These are phyloP conservation scores for Noccaea caerulescens DNA, from an alignment of 345 rosid genomes.

Conservation along the genomic window DNA sequence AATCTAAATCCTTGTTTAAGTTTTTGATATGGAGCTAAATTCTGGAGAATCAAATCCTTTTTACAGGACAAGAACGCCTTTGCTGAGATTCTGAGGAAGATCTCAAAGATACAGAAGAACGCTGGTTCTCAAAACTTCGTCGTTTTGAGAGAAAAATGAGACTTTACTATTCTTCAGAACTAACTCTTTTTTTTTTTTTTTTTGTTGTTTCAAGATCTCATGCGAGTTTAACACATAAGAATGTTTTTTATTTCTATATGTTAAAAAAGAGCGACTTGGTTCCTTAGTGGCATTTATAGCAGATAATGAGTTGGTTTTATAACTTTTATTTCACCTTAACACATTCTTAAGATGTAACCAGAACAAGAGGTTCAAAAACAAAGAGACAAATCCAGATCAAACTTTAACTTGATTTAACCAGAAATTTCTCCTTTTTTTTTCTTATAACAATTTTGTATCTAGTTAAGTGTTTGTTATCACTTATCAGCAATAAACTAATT, in stretches of 20 bases:
- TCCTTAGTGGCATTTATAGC: background rate
- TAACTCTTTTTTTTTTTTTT: slow-evolving; percentile 8
- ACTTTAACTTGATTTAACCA: background rate
- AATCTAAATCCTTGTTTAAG: background rate
- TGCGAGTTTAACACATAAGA: slow-evolving; percentile 8
- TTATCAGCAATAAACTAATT: too few relatives aligned
- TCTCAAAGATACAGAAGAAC: slow-evolving; percentile 89
- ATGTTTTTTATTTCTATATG: background rate
- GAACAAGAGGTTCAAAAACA: background rate
- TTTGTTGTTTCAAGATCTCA: background rate
- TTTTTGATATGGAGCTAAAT: slow-evolving; percentile 9
- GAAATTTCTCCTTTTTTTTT: too few relatives aligned
- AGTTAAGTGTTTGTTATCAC: too few relatives aligned
- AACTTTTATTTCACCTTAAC: slow-evolving; percentile 7
- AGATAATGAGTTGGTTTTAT: slow-evolving; percentile 8
- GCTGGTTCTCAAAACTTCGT: slow-evolving; percentile 69
- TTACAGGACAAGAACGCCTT: slow-evolving; percentile 86
- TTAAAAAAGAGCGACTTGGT: background rate
- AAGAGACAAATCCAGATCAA: background rate
- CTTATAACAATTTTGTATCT: too few relatives aligned
- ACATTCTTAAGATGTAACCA: background rate
- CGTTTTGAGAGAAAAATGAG: slow-evolving; percentile 69
- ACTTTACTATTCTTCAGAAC: background rate
- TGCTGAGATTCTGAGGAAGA: slow-evolving; percentile 75
- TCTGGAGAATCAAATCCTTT: background rate